Percentiles rank a stretch among this genome's conserved stretches.
These are phyloP conservation scores for Alternaria atra DNA, from an alignment of 2,329 filamentous ascomycete genomes.

Conservation along the genomic window DNA sequence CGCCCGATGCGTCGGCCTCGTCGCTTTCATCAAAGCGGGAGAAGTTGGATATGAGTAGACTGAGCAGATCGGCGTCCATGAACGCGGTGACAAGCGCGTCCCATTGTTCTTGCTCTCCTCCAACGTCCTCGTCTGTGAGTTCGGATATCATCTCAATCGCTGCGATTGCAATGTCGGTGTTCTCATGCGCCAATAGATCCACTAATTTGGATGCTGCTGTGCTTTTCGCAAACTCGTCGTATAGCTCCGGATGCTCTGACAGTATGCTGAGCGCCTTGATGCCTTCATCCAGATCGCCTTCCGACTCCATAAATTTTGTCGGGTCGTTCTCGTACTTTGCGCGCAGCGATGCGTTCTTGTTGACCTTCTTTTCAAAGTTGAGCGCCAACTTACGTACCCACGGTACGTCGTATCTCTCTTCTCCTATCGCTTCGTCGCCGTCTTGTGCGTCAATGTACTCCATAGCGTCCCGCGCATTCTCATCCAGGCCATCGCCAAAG, in stretches of 20 bases:
- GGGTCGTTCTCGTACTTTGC: conserved; percentile 85
- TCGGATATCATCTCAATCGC: conserved; percentile 90
- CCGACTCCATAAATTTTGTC: conserved; percentile 80
- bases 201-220: conserved; percentile 79
- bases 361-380: conserved; percentile 89
- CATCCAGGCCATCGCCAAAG: conserved; percentile 89
- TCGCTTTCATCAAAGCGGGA: conserved; percentile 77
- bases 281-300: conserved; percentile 88
- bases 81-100: conserved; percentile 73
- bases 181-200: conserved; percentile 87
- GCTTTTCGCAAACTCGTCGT: conserved; percentile 78
- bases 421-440: conserved; percentile 59
- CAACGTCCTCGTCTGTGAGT: conserved; percentile 91
- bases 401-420: conserved; percentile 80
- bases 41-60: conserved; percentile 80
- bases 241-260: conserved; percentile 85
- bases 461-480: conserved; percentile 81
- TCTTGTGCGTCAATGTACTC: conserved; percentile 84
- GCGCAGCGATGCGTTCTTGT: conserved; percentile 87
- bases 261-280: conserved; percentile 88
- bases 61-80: conserved; percentile 72
- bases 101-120: conserved; percentile 83
- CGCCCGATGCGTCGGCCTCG: conserved; percentile 79
- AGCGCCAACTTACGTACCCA: conserved; percentile 86
- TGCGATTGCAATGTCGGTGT: conserved; percentile 94